Conservation (phyloP, 2,329 filamentous ascomycete genomes). For the Penicillium sp. region DNA sequence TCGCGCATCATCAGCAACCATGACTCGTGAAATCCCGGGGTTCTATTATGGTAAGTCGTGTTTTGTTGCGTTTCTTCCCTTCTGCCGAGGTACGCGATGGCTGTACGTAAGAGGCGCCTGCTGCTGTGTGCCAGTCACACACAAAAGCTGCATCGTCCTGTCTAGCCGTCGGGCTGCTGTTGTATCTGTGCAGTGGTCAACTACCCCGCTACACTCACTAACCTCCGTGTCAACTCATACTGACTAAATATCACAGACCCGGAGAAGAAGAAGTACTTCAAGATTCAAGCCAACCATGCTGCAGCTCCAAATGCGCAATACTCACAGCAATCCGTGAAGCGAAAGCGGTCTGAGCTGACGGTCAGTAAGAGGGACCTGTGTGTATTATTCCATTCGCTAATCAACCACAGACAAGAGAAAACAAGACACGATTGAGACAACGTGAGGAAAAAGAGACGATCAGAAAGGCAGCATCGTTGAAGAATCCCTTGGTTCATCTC, state of each 20-base stretch:
- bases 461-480: conserved; percentile 30
- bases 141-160: neutral
- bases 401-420: conserved; percentile 30
- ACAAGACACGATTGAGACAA: conserved; percentile 24
- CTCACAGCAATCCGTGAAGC: conserved; percentile 60
- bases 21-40: conserved; percentile 36
- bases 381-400: conserved; percentile 7
- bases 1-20: conserved; percentile 2
- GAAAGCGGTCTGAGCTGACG: conserved; percentile 51
- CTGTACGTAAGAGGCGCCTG: neutral
- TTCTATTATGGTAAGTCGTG: conserved; percentile 36
- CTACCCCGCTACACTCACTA: neutral
- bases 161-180: neutral
- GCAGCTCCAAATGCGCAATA: conserved; percentile 55
- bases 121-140: neutral
- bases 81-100: neutral
- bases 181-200: neutral
- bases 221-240: neutral
- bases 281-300: conserved; percentile 56
- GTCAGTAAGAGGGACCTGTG: conserved; percentile 13
- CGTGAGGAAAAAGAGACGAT: conserved; percentile 37
- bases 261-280: conserved; percentile 67
- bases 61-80: neutral
- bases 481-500: conserved; percentile 31
- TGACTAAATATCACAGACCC: conserved; percentile 31